Evolutionary conservation across 1,139 yeast species (phyloP), one percentile per base, ranked within the genome.

Genomic region (Blastobotrys proliferans): DNA sequence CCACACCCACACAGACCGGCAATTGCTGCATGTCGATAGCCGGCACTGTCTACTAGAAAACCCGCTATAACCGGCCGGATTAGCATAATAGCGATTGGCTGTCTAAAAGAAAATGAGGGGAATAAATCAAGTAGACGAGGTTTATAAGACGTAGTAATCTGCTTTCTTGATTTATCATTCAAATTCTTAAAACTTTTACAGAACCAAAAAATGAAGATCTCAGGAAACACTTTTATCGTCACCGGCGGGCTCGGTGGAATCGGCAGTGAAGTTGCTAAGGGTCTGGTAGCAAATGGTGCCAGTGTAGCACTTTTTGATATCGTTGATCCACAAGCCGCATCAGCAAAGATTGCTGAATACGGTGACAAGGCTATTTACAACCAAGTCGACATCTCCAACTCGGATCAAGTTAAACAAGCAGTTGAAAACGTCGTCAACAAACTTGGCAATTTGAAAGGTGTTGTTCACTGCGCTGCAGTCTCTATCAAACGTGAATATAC

Each of bases 161-260:
- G 26, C n/a, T n/a, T n/a, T n/a, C n/a, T n/a, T n/a, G n/a, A n/a
- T n/a, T n/a, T n/a, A n/a, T n/a, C n/a, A n/a, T n/a, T n/a, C n/a
- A n/a, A n/a, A n/a, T n/a, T n/a, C n/a, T n/a, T n/a, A n/a, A n/a
- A n/a, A n/a, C n/a, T n/a, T n/a, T n/a, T n/a, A n/a, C n/a, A 11
- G 26, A 24, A 24, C 10, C 8, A 24, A 24, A 24, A 24, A 24
- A 43, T 43, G 46, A 39, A 43, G 24, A 25, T 43, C 27, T 32
- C 33, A 20, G 46, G 44, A 17, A 40, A 43, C 27, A 43, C 46
- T 10, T 43, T 43, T 41, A 45, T 46, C 30, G 43, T 46, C 14
- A 46, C 49, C 20, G 49, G 49, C 5, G 49, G 49, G 3, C 38
- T 46, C n/a, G 47, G 48, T 11, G 49, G 49, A 6, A 46, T 46